Evolutionary conservation across 2,329 filamentous ascomycete genomes (phyloP), one percentile per base, ranked within the genome.

Genomic region (Ceratocystis smalleyi): DNA sequence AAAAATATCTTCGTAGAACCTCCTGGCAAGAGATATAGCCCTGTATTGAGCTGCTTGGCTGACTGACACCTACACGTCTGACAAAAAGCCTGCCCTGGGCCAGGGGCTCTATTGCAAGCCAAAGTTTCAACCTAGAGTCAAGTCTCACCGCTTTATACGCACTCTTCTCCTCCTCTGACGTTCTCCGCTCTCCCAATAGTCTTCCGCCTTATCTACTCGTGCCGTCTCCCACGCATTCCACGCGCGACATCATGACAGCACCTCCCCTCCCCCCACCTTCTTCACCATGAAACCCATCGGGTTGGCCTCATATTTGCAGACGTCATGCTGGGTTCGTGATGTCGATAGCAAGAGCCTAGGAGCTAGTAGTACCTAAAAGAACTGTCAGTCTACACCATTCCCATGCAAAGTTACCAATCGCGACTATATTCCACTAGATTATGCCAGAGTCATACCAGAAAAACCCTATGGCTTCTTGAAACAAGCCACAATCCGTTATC

Each of bases 401-500:
- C 10, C 10, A 40, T 40, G 35, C 35, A 10, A 40, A 40, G 12
- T 40, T 40, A 40, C 35, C 35, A 40, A 40, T 40, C 35, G 15
- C 35, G 35, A 4, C 47, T 19, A 8, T 62, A n/a, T 47, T 22
- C 63, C 35, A 15, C 3, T 40, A 35, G 32, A 35, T 35, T 35
- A 35, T 35, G 32, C 32, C 12, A 40, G 35, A 24, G 55, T 43
- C 40, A 59, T 27, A 65, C 12, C 30, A 32, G 19, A 40, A n/a
- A 40, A 40, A 40, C 35, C 1, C 3, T 17, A 51, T 24, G 47
- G 47, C 8, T 51, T 30, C 43, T 45, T 62, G 60, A 49, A 47
- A 62, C 47, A 62, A 47, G 47, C 47, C 60, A 62, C 47, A 61
- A 35, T 35, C 59, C 30, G 15, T 32, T 2, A 15, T 24, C 60